phyloP scores from a whole-genome alignment of 768 basidiomycete species.

The Gymnopilus dilepis region DNA sequence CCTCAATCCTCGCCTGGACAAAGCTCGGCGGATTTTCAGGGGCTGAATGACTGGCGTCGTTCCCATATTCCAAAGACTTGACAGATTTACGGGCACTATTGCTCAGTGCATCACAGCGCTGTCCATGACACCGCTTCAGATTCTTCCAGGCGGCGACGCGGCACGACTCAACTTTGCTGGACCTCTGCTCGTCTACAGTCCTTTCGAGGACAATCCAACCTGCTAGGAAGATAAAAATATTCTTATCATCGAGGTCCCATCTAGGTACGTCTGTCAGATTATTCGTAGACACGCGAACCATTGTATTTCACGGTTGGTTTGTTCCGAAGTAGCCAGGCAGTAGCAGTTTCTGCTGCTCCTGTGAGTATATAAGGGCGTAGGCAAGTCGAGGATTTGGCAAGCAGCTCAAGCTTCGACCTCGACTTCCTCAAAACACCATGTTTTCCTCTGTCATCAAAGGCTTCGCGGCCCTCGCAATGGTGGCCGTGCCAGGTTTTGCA shows the following conservation, averaged over 20 bases:
- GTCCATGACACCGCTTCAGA: background rate
- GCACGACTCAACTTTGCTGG: background rate
- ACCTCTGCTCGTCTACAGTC: background rate
- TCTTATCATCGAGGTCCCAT: background rate
- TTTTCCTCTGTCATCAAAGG: background rate
- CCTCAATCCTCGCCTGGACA: background rate
- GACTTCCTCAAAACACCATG: background rate
- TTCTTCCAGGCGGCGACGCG: background rate
- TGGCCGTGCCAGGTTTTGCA: background rate
- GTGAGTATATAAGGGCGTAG: background rate
- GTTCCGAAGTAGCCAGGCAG: background rate
- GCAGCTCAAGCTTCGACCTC: background rate
- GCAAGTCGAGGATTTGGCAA: background rate
- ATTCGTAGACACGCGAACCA: background rate
- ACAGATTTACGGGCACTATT: background rate
- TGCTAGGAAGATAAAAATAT: background rate
- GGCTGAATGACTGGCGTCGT: background rate
- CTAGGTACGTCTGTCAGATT: background rate
- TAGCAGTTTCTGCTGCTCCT: background rate
- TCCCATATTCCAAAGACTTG: background rate
- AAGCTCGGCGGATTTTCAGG: background rate
- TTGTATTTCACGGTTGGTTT: background rate
- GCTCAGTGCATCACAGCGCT: background rate
- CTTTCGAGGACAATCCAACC: background rate
- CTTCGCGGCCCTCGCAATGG: background rate